Base-by-base conservation (phyloP, 2,329 filamentous ascomycete genomes). In the Esteya vermicola region DNA sequence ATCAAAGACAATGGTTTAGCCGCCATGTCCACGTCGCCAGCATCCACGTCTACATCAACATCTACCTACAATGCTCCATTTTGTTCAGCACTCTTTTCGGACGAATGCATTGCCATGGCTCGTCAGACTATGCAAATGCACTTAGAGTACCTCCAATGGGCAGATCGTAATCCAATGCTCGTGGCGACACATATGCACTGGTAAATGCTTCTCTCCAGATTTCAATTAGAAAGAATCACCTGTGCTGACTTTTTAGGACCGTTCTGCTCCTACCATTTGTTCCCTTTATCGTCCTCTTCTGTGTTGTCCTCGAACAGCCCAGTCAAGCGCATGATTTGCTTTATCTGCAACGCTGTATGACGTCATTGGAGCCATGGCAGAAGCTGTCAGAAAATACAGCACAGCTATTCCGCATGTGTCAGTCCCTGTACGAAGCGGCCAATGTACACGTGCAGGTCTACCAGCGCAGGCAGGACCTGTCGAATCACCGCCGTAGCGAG, bases 321-420 rank as follows among this genome's bases (percentile, higher is more conserved):
- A 62, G 68, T 7, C n/a, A n/a, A n/a, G 55, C 64, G 22, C 55
- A 59, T n/a, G 76, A 81, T 45, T 61, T 81, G 5, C 50, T 57
- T 25, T 63, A 68, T 1, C 60, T 81, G 1, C 62, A 66, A 30
- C 63, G 68, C 3, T 80, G 81, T 47, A 67, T 72, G 38, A 52
- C 57, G 16, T 76, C 72, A 2, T 63, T 80, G 3, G 62, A 68
- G 44, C 62, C 64, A 1, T 63, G 65, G 5, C 63, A 63, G 34
- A 61, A 62, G 5, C 58, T 68, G 2, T 79, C 74, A 1, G 68
- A 77, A 49, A 67, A 71, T 2, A 66, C 75, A 18, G 64, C 70
- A 22, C 75, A 75, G 49, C 60, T 81, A 7, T 69, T 75, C 49
- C 69, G 66, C n/a, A 63, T 81, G 23, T 79, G 72, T 48, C 64